Percentiles rank a stretch among this genome's conserved stretches.
phyloP scores from a whole-genome alignment of 768 basidiomycete species.

The Boletus coccyginus region DNA sequence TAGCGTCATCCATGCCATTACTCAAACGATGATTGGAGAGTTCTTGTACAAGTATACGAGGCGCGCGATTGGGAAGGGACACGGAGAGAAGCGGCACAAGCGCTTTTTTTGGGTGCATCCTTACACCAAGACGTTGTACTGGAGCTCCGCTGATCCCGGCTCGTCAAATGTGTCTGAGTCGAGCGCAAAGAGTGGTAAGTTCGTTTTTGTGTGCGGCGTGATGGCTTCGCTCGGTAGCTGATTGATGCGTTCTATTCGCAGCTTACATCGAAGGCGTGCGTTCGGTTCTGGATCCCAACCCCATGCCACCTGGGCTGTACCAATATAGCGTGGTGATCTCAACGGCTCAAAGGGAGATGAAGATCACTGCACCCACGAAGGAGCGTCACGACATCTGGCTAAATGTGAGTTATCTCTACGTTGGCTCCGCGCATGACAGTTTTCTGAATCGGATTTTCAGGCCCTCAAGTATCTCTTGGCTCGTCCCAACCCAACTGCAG shows the following conservation, averaged over 20 bases:
- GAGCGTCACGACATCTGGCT: constrained; percentile 98
- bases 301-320: constrained; percentile 91
- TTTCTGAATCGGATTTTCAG: constrained; percentile 39
- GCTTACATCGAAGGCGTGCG: constrained; percentile 93
- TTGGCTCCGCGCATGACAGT: constrained; percentile 3
- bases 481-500: constrained; percentile 49
- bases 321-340: constrained; percentile 92
- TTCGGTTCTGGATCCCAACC: constrained; percentile 90
- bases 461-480: constrained; percentile 88
- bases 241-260: constrained; percentile 29
- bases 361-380: constrained; percentile 94
- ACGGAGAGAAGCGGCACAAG: constrained; percentile 86
- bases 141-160: constrained; percentile 94
- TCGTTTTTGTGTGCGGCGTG: not conserved
- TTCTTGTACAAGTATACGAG: constrained; percentile 98
- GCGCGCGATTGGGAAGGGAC: constrained; percentile 82
- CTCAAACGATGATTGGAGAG: constrained; percentile 99
- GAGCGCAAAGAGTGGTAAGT: constrained; percentile 95
- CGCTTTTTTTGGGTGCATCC: constrained; percentile 99
- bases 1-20: constrained; percentile 90
- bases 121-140: constrained; percentile 96
- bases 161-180: constrained; percentile 85
- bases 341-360: constrained; percentile 94
- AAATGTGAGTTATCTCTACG: constrained; percentile 52
- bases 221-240: constrained; percentile 7